Percentiles rank a stretch among this genome's conserved stretches.
Evolutionary conservation across 371 early-diverging fungal species (phyloP).

Genomic region (Actinomortierella ambigua): DNA sequence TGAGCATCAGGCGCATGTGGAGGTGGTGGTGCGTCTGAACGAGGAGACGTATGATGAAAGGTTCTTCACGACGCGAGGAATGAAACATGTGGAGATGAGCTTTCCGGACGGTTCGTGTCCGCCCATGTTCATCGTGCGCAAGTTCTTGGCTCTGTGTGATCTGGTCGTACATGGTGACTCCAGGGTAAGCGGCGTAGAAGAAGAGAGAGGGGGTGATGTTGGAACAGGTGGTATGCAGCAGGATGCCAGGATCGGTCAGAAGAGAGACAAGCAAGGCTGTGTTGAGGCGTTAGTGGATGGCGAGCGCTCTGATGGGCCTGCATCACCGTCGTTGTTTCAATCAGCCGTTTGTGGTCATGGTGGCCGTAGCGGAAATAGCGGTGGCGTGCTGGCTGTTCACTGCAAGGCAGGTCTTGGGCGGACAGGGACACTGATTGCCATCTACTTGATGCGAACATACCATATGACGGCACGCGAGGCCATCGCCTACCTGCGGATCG

Average conservation of each 20-base stretch:
- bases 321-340: too few species aligned
- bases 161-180: too few species aligned
- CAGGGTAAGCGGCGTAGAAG: too few species aligned
- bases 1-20: constrained; percentile 27
- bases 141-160: constrained; percentile 58
- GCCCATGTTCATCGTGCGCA: constrained; percentile 55
- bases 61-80: constrained; percentile 54
- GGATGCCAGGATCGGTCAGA: too few species aligned
- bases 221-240: too few species aligned
- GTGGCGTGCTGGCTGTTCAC: constrained; percentile 68
- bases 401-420: constrained; percentile 83
- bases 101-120: constrained; percentile 72
- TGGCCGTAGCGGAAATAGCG: constrained; percentile 5
- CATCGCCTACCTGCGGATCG: constrained; percentile 59
- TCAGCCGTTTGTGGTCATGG: too few species aligned
- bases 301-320: too few species aligned
- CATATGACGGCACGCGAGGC: constrained; percentile 61
- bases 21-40: constrained; percentile 61
- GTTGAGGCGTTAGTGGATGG: too few species aligned
- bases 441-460: constrained; percentile 67
- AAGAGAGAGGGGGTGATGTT: too few species aligned
- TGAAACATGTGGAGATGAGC: constrained; percentile 64
- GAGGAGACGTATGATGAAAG: constrained; percentile 60
- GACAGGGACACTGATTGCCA: constrained; percentile 76
- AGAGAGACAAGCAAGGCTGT: too few species aligned